A percentile compares a stretch with the other conserved stretches of the same genome.
phyloP scores from a whole-genome alignment of 345 rosid genomes.

The Dipteronia sinensis region DNA sequence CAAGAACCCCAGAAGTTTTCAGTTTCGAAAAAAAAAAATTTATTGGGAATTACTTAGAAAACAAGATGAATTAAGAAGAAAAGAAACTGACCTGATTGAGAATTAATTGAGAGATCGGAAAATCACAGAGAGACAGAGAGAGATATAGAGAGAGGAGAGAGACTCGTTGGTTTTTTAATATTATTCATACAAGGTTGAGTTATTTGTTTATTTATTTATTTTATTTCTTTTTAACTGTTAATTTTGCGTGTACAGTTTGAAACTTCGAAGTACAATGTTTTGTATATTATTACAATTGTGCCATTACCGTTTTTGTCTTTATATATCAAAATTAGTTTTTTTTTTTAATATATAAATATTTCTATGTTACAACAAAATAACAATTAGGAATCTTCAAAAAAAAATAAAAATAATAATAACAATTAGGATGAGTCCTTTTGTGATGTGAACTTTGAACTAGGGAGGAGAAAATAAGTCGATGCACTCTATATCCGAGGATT shows the following conservation, averaged over 20 bases:
- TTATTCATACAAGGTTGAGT: neutral
- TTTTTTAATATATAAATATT: neutral
- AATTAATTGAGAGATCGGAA: constrained; percentile 18
- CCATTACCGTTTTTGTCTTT: neutral
- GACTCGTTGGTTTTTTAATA: neutral
- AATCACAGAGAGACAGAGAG: constrained; percentile 7
- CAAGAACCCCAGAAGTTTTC: neutral
- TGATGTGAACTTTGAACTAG: no score
- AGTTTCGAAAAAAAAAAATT: neutral
- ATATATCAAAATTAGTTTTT: neutral
- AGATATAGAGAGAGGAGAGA: constrained; percentile 12
- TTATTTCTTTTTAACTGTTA: neutral
- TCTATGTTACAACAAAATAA: neutral
- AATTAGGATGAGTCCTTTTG: no score
- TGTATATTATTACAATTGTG: no score
- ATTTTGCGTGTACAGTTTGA: neutral
- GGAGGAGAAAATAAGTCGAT: no score
- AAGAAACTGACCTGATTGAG: constrained; percentile 17
- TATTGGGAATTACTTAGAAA: constrained; percentile 1
- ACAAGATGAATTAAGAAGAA: neutral
- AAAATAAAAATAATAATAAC: no score
- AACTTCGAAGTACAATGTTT: neutral
- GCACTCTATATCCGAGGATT: no score
- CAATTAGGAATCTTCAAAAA: neutral
- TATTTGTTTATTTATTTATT: neutral